phyloP scores from a whole-genome alignment of 176 grass and related monocot species.

The Zea luxurians region DNA sequence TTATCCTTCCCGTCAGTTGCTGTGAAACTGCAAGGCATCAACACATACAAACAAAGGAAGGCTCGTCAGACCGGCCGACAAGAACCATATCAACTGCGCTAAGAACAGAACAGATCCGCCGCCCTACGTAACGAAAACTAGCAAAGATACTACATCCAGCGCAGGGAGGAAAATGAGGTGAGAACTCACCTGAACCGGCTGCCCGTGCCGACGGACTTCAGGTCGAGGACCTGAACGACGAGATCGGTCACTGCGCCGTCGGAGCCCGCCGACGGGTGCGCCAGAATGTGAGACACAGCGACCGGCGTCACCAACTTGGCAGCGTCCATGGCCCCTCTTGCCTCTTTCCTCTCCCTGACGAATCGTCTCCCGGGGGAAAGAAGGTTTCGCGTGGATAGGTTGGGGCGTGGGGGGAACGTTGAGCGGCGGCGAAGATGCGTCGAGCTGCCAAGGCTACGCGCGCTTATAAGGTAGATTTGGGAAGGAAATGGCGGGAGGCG shows the following conservation, averaged over 20 bases:
- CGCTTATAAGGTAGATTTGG: constrained; percentile 40
- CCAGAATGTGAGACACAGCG: constrained; percentile 57
- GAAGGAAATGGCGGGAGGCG: constrained; percentile 34
- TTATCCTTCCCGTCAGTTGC: constrained; percentile 70
- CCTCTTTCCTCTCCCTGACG: not conserved
- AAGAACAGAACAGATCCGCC: constrained; percentile 7
- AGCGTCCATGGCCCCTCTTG: constrained; percentile 38
- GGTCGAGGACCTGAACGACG: constrained; percentile 90
- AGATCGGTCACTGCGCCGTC: constrained; percentile 48
- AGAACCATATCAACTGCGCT: not conserved
- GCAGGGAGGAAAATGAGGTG: not conserved
- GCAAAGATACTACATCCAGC: not conserved
- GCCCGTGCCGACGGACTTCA: constrained; percentile 63
- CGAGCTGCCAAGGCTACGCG: constrained; percentile 26
- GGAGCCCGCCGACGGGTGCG: constrained; percentile 50
- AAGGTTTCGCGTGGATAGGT: constrained; percentile 19
- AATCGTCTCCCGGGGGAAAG: not conserved
- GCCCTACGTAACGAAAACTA: not conserved
- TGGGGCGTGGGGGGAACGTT: not conserved
- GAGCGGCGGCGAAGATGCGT: constrained; percentile 26
- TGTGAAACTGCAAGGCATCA: constrained; percentile 22
- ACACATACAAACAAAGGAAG: not conserved
- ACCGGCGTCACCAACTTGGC: constrained; percentile 45
- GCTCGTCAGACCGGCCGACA: not conserved
- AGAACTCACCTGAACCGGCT: constrained; percentile 69